phyloP scores from a whole-genome alignment of 192 early-diverging fungal genomes.

The Geranomyces michiganensis region DNA sequence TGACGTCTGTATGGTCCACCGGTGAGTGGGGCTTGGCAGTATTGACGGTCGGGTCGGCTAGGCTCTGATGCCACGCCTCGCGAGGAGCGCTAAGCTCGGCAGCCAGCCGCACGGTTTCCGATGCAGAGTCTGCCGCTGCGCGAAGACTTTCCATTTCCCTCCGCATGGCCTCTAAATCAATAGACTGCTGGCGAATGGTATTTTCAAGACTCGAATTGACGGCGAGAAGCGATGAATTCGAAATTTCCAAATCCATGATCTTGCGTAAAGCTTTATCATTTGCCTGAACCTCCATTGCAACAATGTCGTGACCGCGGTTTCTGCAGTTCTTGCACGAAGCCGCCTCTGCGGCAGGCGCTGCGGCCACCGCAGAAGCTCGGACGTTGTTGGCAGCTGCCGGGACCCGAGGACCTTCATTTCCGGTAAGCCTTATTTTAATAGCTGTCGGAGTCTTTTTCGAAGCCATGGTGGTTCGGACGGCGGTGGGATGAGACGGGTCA shows the following conservation, averaged over 20 bases:
- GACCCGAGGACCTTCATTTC: not conserved
- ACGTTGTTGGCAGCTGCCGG: not conserved
- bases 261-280: conserved; percentile 51
- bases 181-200: conserved; percentile 54
- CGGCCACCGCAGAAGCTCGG: not conserved
- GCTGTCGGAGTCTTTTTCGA: not conserved
- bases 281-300: conserved; percentile 39
- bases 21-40: no score
- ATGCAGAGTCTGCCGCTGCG: no score
- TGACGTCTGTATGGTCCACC: not conserved
- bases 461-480: conserved; percentile 6
- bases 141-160: conserved; percentile 18
- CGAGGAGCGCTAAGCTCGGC: no score
- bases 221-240: conserved; percentile 51
- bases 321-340: conserved; percentile 14
- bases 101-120: no score
- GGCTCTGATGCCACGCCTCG: no score
- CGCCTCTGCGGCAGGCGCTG: conserved; percentile 20
- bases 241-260: conserved; percentile 59
- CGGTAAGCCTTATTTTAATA: conserved; percentile 25
- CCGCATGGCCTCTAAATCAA: conserved; percentile 43
- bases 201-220: conserved; percentile 54
- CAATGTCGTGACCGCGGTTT: conserved; percentile 7
- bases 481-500: conserved; percentile 9
- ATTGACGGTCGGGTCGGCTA: no score